phyloP scores from a whole-genome alignment of 2,329 filamentous ascomycete genomes.

The Coniochaeta prunicola region DNA sequence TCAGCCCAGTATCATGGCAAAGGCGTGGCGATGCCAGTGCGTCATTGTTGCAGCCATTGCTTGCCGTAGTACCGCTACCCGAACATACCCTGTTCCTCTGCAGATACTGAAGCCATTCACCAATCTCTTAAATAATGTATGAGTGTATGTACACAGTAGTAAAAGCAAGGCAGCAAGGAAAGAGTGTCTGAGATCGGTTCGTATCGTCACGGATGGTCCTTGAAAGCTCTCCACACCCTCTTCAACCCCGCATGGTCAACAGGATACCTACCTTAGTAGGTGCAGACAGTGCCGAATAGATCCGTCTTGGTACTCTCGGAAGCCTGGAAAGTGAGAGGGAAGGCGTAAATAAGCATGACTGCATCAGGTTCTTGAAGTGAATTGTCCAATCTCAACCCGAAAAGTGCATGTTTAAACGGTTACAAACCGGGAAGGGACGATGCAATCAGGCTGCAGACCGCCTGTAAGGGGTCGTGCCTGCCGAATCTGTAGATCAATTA shows the following conservation, averaged over 20 bases:
- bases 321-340: background rate
- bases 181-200: background rate
- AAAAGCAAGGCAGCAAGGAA: background rate
- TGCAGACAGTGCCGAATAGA: background rate
- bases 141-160: no score
- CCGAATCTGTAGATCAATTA: background rate
- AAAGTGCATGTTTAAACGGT: background rate
- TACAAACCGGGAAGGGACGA: background rate
- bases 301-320: background rate
- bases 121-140: no score
- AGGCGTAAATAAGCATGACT: background rate
- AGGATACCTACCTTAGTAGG: background rate
- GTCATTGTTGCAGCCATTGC: no score
- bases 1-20: no score
- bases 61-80: no score
- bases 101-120: background rate
- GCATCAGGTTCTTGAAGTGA: background rate
- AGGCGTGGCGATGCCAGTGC: no score
- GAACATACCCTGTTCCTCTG: no score
- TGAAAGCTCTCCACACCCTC: constrained; percentile 1
- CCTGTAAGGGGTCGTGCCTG: background rate
- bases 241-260: background rate
- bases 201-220: background rate
- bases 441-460: background rate
- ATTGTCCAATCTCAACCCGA: background rate